Percentiles rank a stretch among this genome's conserved stretches.
Evolutionary conservation across 2,329 filamentous ascomycete species (phyloP).

Genomic region (Ophioceras dolichostomum): DNA sequence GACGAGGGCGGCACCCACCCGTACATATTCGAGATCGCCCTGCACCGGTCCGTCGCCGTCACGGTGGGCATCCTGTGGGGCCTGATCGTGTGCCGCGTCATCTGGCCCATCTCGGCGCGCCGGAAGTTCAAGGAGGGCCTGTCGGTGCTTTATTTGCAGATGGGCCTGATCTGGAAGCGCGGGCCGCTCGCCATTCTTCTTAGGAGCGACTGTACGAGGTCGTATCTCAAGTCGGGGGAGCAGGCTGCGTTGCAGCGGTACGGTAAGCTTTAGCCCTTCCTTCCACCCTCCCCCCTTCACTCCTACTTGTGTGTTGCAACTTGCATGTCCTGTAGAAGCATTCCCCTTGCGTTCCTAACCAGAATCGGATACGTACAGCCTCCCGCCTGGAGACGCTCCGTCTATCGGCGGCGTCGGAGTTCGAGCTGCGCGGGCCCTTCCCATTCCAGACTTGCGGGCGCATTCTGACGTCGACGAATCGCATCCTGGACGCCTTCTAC

Average conservation of each 20-base stretch:
- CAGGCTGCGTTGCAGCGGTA: conserved; percentile 81
- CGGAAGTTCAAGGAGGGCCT: conserved; percentile 81
- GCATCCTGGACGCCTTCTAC: conserved; percentile 87
- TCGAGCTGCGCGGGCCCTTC: conserved; percentile 80
- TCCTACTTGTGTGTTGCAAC: no score
- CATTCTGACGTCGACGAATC: conserved; percentile 68
- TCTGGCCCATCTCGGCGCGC: conserved; percentile 90
- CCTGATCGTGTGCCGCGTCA: conserved; percentile 72
- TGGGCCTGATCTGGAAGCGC: conserved; percentile 93
- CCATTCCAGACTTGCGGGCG: conserved; percentile 59
- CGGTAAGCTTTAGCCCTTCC: no score
- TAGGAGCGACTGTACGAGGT: conserved; percentile 41
- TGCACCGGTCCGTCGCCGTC: conserved; percentile 80
- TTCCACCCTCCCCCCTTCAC: no score
- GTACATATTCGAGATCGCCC: conserved; percentile 75
- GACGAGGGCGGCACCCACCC: conserved; percentile 80
- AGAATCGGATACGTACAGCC: conserved; percentile 12
- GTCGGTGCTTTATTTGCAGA: conserved; percentile 82
- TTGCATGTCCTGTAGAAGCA: no score
- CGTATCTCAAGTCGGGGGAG: conserved; percentile 81
- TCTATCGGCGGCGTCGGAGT: conserved; percentile 66
- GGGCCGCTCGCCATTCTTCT: conserved; percentile 71
- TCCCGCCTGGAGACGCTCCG: conserved; percentile 64
- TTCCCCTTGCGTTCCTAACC: no score
- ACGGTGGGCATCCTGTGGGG: conserved; percentile 85